These are phyloP conservation scores for Ascomycota sp. DNA, from an alignment of 2,329 filamentous ascomycete species.

Conservation along the genomic window DNA sequence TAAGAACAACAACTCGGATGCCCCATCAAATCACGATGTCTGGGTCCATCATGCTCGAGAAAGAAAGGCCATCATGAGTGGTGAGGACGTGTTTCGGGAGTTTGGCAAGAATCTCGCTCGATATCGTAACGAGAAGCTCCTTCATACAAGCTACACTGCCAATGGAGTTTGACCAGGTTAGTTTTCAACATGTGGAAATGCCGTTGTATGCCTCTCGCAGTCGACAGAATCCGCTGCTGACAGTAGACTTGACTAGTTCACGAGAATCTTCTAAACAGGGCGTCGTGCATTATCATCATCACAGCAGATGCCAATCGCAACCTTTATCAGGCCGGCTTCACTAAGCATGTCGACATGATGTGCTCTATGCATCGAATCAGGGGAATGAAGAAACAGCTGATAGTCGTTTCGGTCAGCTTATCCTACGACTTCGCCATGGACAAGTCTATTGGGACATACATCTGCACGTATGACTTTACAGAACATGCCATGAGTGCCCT, in stretches of 20 bases:
- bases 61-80: constrained; percentile 56
- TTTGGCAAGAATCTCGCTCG: constrained; percentile 74
- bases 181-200: background rate
- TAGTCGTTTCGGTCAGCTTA: constrained; percentile 84
- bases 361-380: constrained; percentile 62
- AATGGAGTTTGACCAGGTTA: constrained; percentile 65
- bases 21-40: constrained; percentile 27
- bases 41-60: constrained; percentile 35
- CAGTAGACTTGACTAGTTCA: constrained; percentile 33
- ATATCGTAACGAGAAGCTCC: constrained; percentile 63
- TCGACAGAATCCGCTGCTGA: constrained; percentile 2
- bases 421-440: constrained; percentile 96
- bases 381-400: constrained; percentile 69
- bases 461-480: constrained; percentile 93
- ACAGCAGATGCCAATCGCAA: constrained; percentile 91
- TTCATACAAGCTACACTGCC: constrained; percentile 89
- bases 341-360: constrained; percentile 91
- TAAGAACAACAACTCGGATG: constrained; percentile 16
- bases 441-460: constrained; percentile 70
- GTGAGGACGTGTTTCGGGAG: constrained; percentile 81
- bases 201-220: background rate
- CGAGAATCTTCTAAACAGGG: constrained; percentile 76
- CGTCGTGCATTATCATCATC: constrained; percentile 72
- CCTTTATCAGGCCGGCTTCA: constrained; percentile 82
- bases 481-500: constrained; percentile 75